A percentile compares a stretch with the other conserved stretches of the same genome.
Conservation (phyloP, 2,329 filamentous ascomycete species). For the Aureobasidium musti region DNA sequence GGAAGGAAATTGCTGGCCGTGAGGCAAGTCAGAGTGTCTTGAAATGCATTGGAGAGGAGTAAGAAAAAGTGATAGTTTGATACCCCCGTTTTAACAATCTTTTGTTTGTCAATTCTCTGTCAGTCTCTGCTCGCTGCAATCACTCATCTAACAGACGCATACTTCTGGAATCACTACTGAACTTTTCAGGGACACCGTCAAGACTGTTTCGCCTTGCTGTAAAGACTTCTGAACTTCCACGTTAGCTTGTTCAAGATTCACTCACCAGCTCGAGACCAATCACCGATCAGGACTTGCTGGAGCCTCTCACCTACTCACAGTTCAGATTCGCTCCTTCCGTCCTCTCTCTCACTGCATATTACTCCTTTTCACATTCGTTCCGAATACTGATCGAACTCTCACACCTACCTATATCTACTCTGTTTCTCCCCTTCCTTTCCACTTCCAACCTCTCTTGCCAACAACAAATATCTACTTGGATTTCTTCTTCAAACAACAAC, state of each 20-base stretch:
- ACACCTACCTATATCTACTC: neutral
- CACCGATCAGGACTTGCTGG: neutral
- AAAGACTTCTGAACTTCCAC: too few relatives aligned
- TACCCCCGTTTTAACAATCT: constrained; percentile 21
- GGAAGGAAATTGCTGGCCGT: neutral
- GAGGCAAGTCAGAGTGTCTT: neutral
- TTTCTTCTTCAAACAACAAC: neutral
- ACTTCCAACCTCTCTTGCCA: neutral
- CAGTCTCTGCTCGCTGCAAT: neutral
- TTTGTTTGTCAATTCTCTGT: neutral
- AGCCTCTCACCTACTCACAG: neutral
- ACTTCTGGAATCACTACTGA: too few relatives aligned
- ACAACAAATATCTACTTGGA: neutral
- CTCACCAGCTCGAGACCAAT: too few relatives aligned
- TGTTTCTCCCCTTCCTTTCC: neutral
- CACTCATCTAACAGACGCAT: neutral
- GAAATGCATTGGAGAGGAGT: constrained; percentile 12
- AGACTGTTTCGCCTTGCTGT: too few relatives aligned
- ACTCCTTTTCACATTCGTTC: neutral
- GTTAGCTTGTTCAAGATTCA: too few relatives aligned
- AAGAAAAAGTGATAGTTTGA: constrained; percentile 14
- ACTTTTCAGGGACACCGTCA: neutral
- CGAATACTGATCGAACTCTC: neutral
- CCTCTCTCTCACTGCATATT: neutral
- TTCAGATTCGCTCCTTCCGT: neutral